Base-by-base conservation (phyloP, 106 monocot genomes). In the Allium fistulosum region DNA sequence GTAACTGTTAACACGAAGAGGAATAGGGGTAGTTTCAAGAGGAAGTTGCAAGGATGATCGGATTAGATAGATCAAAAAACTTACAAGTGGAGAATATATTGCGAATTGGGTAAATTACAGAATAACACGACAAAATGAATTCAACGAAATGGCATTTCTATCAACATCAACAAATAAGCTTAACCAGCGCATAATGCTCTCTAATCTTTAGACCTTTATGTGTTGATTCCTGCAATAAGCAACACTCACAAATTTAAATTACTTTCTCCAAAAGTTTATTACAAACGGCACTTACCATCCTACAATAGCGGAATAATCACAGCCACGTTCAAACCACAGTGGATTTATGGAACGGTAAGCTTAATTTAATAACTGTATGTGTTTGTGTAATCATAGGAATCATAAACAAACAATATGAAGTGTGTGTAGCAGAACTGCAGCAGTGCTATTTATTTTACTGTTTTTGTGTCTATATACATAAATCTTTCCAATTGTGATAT, bases 121-220 rank as follows among this genome's bases (percentile, higher is more conserved):
- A 67, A 94, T 90, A 61, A 94, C 87, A 49, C 84, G 77, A 58
- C 94, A 94, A 48, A 87, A 90, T 71, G 90, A 72, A 50, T 90
- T 87, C 68, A 90, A 68, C 73, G 84, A 85, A 46, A 90, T 74
- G 46, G 79, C 83, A 78, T 79, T 80, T 49, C 87, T 72, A 49
- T 80, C 68, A 1, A 87, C 69, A 69, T 84, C 94, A 59, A 87
- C 71, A 7, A 80, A 84, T 27, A 86, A 65, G 72, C 73, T 82
- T 79, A 82, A 51, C 90, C 84, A 87, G 80, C 68, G 75, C 94
- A 88, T 88, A 51, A 51, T 83, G 76, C 5, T 73, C 8, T 48
- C 14, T 63, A 47, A 46, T 63, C 47, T n/a, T 63, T 46, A 63
- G 37, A 37, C 37, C 37, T 37, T 37, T 37, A 37, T 2, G 0